Base-by-base conservation (phyloP, 164 flowering plant species). In the Amborella trichopoda region DNA sequence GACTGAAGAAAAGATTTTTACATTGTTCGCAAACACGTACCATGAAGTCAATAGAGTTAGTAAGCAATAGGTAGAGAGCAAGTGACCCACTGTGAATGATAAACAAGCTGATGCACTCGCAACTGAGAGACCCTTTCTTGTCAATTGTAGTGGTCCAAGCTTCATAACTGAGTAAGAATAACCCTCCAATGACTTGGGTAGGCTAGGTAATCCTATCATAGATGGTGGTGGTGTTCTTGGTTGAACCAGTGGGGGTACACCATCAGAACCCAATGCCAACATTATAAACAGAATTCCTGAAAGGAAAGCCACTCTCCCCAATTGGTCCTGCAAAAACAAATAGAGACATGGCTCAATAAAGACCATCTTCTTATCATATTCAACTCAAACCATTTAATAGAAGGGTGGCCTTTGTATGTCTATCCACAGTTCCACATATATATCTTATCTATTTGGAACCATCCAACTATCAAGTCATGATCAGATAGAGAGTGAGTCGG, bases 81-180 rank as follows among this genome's bases (percentile, higher is more conserved):
- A 46, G 12, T 23, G 59, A 60, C 79, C 60, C 64, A 88, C 99
- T 4, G 76, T 78, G 67, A 93, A 93, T 19, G 95, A 78, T 43
- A 93, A 70, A 60, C 91, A 82, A 26, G 95, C 95, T 20, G 94
- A 72, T 46, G 89, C 79, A 64, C 84, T 84, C 57, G 96, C 96
- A 9, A 85, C 69, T 2, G 91, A 73, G 53, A 93, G 65, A 52
- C 96, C 96, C 70, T 88, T 84, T 63, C 84, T 78, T 23, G 99
- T 88, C 45, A 93, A 68, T 53, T 70, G 81, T 28, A 93, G 54
- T 20, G 96, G 99, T 14, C 99, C 96, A 2, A 82, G 61, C 69
- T 82, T 93, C 68, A 78, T 53, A 21, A 88, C 56, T 25, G 72
- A 32, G 63, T 93, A 93, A 25, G 84, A 75, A 63, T 88, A 93